These are phyloP conservation scores for Leucogyrophana mollusca DNA, from an alignment of 768 basidiomycete species.

Conservation along the genomic window DNA sequence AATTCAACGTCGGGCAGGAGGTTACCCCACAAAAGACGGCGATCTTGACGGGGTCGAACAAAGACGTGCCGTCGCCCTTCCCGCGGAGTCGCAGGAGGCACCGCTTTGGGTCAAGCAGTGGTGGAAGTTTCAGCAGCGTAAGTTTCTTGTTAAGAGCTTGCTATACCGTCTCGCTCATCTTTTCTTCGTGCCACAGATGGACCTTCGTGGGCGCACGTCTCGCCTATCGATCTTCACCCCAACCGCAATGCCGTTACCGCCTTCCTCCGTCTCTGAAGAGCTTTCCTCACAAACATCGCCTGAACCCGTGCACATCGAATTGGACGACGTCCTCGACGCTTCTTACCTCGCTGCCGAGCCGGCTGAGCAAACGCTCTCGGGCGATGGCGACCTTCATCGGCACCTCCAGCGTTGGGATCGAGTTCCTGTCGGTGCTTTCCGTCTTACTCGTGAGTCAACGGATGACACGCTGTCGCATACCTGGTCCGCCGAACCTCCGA, in stretches of 20 bases:
- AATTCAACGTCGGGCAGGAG: constrained; percentile 25
- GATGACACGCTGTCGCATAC: constrained; percentile 27
- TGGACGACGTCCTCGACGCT: constrained; percentile 77
- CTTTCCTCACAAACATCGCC: constrained; percentile 30
- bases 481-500: constrained; percentile 26
- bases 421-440: constrained; percentile 71
- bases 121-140: constrained; percentile 36
- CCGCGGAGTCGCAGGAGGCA: constrained; percentile 23
- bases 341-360: constrained; percentile 66
- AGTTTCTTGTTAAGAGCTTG: constrained; percentile 15
- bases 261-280: constrained; percentile 38
- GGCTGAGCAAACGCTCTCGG: constrained; percentile 28
- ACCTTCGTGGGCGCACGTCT: constrained; percentile 30
- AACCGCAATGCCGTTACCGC: constrained; percentile 25
- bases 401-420: constrained; percentile 68
- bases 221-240: constrained; percentile 32
- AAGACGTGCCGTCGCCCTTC: constrained; percentile 32
- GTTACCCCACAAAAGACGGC: constrained; percentile 16
- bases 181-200: constrained; percentile 20
- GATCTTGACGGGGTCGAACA: constrained; percentile 27
- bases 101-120: constrained; percentile 23
- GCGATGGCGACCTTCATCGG: constrained; percentile 34
- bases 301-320: constrained; percentile 50
- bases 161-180: constrained; percentile 6
- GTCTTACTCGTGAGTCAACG: constrained; percentile 48